Percentiles rank a stretch among this genome's conserved stretches.
Evolutionary conservation across 306 rosid species (phyloP).

Genomic region (Medicago arabica): DNA sequence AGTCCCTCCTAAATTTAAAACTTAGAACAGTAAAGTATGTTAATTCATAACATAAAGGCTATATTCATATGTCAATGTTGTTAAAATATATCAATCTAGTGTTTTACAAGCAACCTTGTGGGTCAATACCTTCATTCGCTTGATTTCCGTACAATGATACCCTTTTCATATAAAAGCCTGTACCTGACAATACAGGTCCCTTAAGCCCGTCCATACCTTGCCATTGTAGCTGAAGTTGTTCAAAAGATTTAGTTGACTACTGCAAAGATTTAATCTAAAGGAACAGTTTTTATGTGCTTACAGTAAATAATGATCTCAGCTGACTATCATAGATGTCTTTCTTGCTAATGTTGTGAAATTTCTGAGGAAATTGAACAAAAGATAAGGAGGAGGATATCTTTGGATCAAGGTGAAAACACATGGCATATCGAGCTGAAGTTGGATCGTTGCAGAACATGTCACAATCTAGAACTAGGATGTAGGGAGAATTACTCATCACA

Average conservation of each 20-base stretch:
- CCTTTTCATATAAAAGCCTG: conserved; percentile 67
- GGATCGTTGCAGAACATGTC: conserved; percentile 84
- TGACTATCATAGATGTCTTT: conserved; percentile 72
- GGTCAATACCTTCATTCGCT: conserved; percentile 47
- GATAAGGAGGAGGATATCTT: conserved; percentile 62
- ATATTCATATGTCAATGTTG: conserved; percentile 18
- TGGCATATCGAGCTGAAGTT: conserved; percentile 63
- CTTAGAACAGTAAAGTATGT: conserved; percentile 6
- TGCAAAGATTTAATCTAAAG: conserved; percentile 9
- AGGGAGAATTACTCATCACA: conserved; percentile 72
- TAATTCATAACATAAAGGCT: conserved; percentile 18
- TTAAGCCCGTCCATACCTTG: conserved; percentile 64
- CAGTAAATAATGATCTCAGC: conserved; percentile 47
- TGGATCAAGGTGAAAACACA: conserved; percentile 80
- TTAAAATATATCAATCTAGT: background rate
- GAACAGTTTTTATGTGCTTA: conserved; percentile 29
- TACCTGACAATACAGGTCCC: conserved; percentile 70
- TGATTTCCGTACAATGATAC: conserved; percentile 47
- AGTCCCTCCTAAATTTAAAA: conserved; percentile 41
- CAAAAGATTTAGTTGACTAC: background rate
- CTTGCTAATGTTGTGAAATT: conserved; percentile 55
- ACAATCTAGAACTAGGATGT: conserved; percentile 69
- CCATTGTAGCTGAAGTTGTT: conserved; percentile 47
- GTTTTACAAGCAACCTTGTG: conserved; percentile 25
- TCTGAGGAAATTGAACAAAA: conserved; percentile 77